A percentile compares a stretch with the other conserved stretches of the same genome.
Conservation (phyloP, 2,329 filamentous ascomycete genomes). For the Verticillium nonalfalfae region DNA sequence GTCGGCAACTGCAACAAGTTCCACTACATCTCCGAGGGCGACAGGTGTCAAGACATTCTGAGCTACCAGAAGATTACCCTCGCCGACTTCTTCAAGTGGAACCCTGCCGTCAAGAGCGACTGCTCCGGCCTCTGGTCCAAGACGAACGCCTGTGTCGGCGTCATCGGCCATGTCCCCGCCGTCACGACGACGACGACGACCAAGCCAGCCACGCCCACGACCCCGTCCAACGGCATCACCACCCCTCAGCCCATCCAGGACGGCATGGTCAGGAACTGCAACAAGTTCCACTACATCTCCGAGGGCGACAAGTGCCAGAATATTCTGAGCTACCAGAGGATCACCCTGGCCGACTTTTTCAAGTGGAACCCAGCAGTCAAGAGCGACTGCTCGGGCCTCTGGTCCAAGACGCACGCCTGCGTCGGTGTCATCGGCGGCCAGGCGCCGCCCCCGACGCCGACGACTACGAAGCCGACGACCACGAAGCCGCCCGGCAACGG, state of each 20-base stretch:
- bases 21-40: slow-evolving; percentile 5
- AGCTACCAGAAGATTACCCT: slow-evolving; percentile 1
- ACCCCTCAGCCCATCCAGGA: slow-evolving; percentile 8
- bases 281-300: slow-evolving; percentile 7
- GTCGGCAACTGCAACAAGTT: slow-evolving; percentile 15
- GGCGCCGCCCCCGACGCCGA: neutral
- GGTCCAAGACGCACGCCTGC: slow-evolving; percentile 6
- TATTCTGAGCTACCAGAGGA: slow-evolving; percentile 2
- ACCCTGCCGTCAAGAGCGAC: slow-evolving; percentile 5
- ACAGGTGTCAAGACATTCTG: slow-evolving; percentile 6
- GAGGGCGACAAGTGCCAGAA: slow-evolving; percentile 4
- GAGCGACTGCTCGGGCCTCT: slow-evolving; percentile 5
- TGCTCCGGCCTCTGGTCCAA: slow-evolving; percentile 11
- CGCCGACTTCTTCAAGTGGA: slow-evolving; percentile 11
- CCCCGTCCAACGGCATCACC: slow-evolving; percentile 5
- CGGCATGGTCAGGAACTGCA: slow-evolving; percentile 7
- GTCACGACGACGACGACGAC: neutral
- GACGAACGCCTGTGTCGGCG: slow-evolving; percentile 9
- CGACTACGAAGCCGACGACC: neutral
- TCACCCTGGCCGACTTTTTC: slow-evolving; percentile 13
- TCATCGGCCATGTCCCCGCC: neutral
- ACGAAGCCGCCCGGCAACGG: neutral
- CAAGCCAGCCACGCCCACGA: slow-evolving; percentile 4
- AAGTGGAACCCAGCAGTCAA: slow-evolving; percentile 12
- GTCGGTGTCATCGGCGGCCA: slow-evolving; percentile 1